Base-by-base conservation (phyloP, 2,329 filamentous ascomycete species). In the Phialophora tarda region DNA sequence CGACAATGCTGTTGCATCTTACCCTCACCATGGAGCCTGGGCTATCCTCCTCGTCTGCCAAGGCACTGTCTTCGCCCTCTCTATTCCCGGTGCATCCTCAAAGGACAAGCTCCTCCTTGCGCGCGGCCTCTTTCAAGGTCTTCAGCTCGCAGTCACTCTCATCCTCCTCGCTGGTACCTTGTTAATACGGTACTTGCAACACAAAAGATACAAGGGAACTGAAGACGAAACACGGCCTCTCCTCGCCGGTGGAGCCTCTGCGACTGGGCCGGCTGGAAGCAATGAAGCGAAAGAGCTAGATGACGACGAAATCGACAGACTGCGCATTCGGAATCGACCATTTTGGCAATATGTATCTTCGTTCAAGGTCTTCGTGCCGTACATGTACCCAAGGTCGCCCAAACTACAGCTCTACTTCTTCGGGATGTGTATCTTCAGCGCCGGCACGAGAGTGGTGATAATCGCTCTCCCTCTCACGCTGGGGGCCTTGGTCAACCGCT, bases 391-490 rank as follows among this genome's bases (percentile, higher is more conserved):
- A 0, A 84, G 86, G 59, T 84, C 90, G 73, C 84, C 82, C 61
- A 77, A 79, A 14, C 83, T 95, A 21, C 91, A 95, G 75, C 76
- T 90, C 21, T 88, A 88, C 62, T 85, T 91, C 23, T 79, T 85
- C 11, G 81, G 91, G 3, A 88, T 95, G 53, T 84, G 85, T 0
- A 51, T 91, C 1, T 90, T 90, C 71, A 81, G 95, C 24, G 76
- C 93, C n/a, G 80, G 83, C 59, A 86, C 88, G 63, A 92, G 93
- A 70, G 86, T 86, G 4, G 81, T 96, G 58, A 91, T 93, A 72
- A 81, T 96, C 14, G 79, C 96, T 50, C 87, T 92, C 34, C 92
- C 92, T n/a, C 85, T 90, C 23, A 91, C 95, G 74, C 86, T 94
- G 34, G 92, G 92, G 69, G 87, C 91, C 65, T 88, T 96, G 69